A percentile compares a stretch with the other conserved stretches of the same genome.
Conservation (phyloP, 345 rosid genomes). For the Euphorbia tirucalli region DNA sequence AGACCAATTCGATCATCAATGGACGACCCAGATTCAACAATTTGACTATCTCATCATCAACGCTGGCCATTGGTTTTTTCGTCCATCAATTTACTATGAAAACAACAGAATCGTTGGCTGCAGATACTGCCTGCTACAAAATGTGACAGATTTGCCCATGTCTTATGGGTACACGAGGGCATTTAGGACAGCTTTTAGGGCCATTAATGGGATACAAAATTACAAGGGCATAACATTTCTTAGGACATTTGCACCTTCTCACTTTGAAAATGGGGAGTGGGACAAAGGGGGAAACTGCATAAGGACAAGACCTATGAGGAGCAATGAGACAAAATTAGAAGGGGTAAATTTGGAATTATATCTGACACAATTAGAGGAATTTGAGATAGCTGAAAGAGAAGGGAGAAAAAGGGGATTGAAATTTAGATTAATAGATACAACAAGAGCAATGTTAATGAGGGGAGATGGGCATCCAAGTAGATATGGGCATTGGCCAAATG, state of each 20-base stretch:
- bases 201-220: conserved; percentile 44
- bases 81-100: conserved; percentile 57
- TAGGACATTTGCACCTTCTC: conserved; percentile 73
- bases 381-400: conserved; percentile 46
- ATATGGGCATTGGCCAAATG: conserved; percentile 62
- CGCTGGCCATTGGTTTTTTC: conserved; percentile 87
- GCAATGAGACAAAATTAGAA: conserved; percentile 51
- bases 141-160: conserved; percentile 56
- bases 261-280: conserved; percentile 81
- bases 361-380: conserved; percentile 73
- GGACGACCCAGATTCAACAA: conserved; percentile 54
- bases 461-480: conserved; percentile 85
- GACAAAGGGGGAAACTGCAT: conserved; percentile 75
- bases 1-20: conserved; percentile 49
- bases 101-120: conserved; percentile 47
- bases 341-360: conserved; percentile 51
- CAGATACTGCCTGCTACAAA: conserved; percentile 48
- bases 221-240: conserved; percentile 60
- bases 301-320: conserved; percentile 51
- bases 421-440: conserved; percentile 57
- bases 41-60: conserved; percentile 65
- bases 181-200: conserved; percentile 62
- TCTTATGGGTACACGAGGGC: conserved; percentile 64
- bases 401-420: conserved; percentile 53
- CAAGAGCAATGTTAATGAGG: conserved; percentile 56